These are phyloP conservation scores for Exophiala sp. DNA, from an alignment of 2,329 filamentous ascomycete species.

Conservation along the genomic window DNA sequence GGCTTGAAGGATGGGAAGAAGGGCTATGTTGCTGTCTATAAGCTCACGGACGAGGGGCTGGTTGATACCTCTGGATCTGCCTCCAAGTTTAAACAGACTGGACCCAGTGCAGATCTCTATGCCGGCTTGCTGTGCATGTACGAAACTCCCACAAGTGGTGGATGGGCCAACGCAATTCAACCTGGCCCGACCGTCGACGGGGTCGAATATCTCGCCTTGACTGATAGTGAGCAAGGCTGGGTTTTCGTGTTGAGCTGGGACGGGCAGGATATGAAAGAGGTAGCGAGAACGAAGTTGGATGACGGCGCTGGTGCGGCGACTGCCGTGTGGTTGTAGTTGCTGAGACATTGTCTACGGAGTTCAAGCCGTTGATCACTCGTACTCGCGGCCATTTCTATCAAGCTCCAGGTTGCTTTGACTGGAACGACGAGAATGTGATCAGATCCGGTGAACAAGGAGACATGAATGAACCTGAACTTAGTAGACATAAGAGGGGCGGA, in stretches of 20 bases:
- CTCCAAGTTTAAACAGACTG: not conserved
- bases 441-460: too few species aligned
- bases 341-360: not conserved
- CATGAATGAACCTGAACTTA: too few species aligned
- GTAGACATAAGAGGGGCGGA: too few species aligned
- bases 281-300: slow-evolving; percentile 22
- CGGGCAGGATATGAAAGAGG: slow-evolving; percentile 24
- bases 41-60: slow-evolving; percentile 16
- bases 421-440: too few species aligned
- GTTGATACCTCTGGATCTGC: slow-evolving; percentile 6
- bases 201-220: slow-evolving; percentile 31
- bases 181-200: slow-evolving; percentile 28
- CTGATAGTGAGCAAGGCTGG: slow-evolving; percentile 28
- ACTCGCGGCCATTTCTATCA: too few species aligned
- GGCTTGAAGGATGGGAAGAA: slow-evolving; percentile 21
- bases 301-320: slow-evolving; percentile 26
- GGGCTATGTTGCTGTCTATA: slow-evolving; percentile 28
- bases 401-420: too few species aligned
- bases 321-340: slow-evolving; percentile 26
- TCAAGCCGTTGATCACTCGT: too few species aligned
- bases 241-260: slow-evolving; percentile 28
- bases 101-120: slow-evolving; percentile 10
- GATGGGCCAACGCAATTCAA: slow-evolving; percentile 29
- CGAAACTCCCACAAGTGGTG: slow-evolving; percentile 26
- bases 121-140: slow-evolving; percentile 25